Base-by-base conservation (phyloP, 805 yeast genomes). In the Candida awuae region DNA sequence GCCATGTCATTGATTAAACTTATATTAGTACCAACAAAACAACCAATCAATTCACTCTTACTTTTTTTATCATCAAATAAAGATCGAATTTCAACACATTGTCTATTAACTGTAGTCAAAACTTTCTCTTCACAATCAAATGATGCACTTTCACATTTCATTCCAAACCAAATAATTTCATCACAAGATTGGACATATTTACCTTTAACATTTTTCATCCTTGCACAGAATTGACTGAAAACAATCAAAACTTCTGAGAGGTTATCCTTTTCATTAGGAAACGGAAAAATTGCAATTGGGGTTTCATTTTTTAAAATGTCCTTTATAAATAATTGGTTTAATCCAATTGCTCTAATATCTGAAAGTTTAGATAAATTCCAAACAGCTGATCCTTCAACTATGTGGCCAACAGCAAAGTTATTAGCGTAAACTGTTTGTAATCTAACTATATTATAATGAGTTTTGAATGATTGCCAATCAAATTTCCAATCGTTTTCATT, bases 211-310 rank as follows among this genome's bases (percentile, higher is more conserved):
- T 44, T 51, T 29, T 51, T 45, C 30, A 56, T 58, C 29, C 57
- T 50, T 38, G 57, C 46, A 32, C 53, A 53, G 28, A 54, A 54
- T 18, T 47, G 45, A 4, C 58, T 41, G 33, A 53, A 59, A 4
- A 59, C 58, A n/a, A 56, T 42, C 3, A 59, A 35, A 9, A 56
- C 39, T 36, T 59, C 63, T 21, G 53, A 52, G 2, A 50, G 50
- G 6, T 36, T 44, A 3, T 36, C 13, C 1, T 15, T 25, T 14
- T 43, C 42, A 23, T 46, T 46, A 8, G 53, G 48, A 10, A 44
- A 45, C 37, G 52, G 55, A 43, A 54, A 58, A 6, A 53, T 50
- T 6, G 46, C 57, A 35, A 59, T 36, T 14, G 62, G 63, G 13
- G 26, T 37, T 34, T 54, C 56, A 27, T 41, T 43, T 16, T 54